Evolutionary conservation across 164 flowering plant species (phyloP).

Genomic region (Vitis rupestris): DNA sequence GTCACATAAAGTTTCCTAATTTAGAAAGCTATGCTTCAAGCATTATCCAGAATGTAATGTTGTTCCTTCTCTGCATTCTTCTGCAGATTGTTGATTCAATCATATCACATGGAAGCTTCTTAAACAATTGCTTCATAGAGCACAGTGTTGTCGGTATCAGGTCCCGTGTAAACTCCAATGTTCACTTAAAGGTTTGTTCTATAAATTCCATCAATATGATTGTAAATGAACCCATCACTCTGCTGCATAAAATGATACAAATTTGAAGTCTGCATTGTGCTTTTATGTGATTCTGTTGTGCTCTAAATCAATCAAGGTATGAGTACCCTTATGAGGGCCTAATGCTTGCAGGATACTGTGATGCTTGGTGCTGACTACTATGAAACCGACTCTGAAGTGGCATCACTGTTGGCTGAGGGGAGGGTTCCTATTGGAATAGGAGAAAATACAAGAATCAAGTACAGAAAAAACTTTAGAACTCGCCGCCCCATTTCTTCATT

Average conservation of each 20-base stretch:
- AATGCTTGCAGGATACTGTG: constrained; percentile 73
- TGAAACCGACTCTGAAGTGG: constrained; percentile 72
- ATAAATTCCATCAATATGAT: not conserved
- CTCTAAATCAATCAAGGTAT: not conserved
- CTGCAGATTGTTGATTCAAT: constrained; percentile 89
- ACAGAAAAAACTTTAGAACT: not conserved
- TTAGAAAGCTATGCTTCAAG: no score
- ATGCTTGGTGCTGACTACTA: constrained; percentile 97
- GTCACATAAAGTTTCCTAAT: constrained; percentile 4
- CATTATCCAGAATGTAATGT: not conserved
- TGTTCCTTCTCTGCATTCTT: not conserved
- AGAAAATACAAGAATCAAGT: constrained; percentile 85
- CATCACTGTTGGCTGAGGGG: constrained; percentile 75
- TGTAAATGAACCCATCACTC: not conserved
- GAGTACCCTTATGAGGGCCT: not conserved
- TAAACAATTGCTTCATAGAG: constrained; percentile 64
- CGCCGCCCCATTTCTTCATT: not conserved
- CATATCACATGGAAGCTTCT: constrained; percentile 90
- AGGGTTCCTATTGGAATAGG: constrained; percentile 91
- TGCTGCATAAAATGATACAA: not conserved
- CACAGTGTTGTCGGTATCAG: constrained; percentile 92
- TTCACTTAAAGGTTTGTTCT: constrained; percentile 73
- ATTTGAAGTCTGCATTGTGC: not conserved
- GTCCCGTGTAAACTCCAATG: constrained; percentile 70
- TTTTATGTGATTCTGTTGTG: not conserved